Evolutionary conservation across 345 rosid species (phyloP).

Genomic region (Melastoma malabathricum): DNA sequence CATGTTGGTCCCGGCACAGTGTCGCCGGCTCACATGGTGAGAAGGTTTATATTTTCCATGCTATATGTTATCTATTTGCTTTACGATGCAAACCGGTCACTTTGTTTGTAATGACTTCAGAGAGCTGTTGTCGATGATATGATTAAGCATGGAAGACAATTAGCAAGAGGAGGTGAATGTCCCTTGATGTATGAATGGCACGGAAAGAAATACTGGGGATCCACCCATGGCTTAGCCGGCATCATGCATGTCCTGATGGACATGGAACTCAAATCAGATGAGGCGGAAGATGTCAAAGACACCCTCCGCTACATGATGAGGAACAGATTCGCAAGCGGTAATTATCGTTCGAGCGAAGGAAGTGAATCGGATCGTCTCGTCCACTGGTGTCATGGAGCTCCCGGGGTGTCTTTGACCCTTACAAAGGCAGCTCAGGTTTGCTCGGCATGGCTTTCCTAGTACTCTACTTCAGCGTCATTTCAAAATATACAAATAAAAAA

Average conservation of each 20-base stretch:
- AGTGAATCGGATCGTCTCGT: slow-evolving; percentile 40
- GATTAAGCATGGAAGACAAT: slow-evolving; percentile 36
- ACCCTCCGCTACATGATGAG: slow-evolving; percentile 48
- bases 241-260: slow-evolving; percentile 58
- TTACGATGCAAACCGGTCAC: not conserved
- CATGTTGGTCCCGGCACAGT: slow-evolving; percentile 45
- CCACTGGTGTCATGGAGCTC: slow-evolving; percentile 75
- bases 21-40: slow-evolving; percentile 27
- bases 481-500: too few relatives aligned
- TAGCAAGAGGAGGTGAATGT: slow-evolving; percentile 29
- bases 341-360: slow-evolving; percentile 55
- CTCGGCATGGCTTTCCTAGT: not conserved
- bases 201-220: slow-evolving; percentile 63
- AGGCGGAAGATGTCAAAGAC: slow-evolving; percentile 48
- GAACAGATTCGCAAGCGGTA: slow-evolving; percentile 44
- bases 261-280: slow-evolving; percentile 48
- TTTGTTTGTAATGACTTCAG: slow-evolving; percentile 17
- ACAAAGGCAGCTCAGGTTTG: slow-evolving; percentile 57
- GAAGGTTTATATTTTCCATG: not conserved
- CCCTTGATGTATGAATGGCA: slow-evolving; percentile 76
- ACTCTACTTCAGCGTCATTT: too few relatives aligned
- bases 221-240: slow-evolving; percentile 66
- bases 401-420: slow-evolving; percentile 52
- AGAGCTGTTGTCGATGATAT: slow-evolving; percentile 39
- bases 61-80: not conserved